A percentile compares a stretch with the other conserved stretches of the same genome.
Evolutionary conservation across 2,329 filamentous ascomycete genomes (phyloP).

Genomic region (Fusarium newnesense): DNA sequence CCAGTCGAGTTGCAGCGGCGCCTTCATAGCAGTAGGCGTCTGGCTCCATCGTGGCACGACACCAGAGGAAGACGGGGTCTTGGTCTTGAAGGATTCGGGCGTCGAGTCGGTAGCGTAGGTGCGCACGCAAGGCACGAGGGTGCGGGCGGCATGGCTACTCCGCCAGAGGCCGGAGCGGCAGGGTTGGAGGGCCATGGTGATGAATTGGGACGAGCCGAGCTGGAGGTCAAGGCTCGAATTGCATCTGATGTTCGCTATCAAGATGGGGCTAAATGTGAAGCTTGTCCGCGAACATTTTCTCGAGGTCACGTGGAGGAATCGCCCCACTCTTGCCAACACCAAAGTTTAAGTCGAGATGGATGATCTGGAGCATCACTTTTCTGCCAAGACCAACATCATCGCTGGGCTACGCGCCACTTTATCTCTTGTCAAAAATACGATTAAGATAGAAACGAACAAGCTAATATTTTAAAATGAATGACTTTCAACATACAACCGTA

Average conservation of each 20-base stretch:
- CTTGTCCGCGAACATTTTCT: conserved; percentile 48
- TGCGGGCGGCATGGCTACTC: conserved; percentile 39
- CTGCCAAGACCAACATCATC: not conserved
- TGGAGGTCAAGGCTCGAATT: not conserved
- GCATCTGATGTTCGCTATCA: not conserved
- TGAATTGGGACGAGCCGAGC: conserved; percentile 13
- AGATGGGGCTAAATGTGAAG: conserved; percentile 19
- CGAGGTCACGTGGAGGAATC: conserved; percentile 43
- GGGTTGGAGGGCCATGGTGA: conserved; percentile 49
- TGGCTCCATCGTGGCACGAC: conserved; percentile 72
- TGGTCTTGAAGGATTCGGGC: conserved; percentile 43
- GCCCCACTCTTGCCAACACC: conserved; percentile 38
- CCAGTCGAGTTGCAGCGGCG: conserved; percentile 71
- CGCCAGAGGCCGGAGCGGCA: conserved; percentile 46
- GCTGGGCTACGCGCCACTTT: not conserved
- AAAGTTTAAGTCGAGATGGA: not conserved
- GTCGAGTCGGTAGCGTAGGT: conserved; percentile 45
- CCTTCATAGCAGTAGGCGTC: conserved; percentile 76
- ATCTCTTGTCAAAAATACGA: not conserved
- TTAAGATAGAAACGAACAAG: not conserved
- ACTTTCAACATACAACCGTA: not conserved
- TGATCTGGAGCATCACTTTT: conserved; percentile 15
- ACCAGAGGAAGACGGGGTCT: conserved; percentile 8
- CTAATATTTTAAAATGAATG: not conserved
- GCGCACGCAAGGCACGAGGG: conserved; percentile 41